Conservation (phyloP, 1,284 basidiomycete species). For the Microbotryum lychnidis-dioicae region DNA sequence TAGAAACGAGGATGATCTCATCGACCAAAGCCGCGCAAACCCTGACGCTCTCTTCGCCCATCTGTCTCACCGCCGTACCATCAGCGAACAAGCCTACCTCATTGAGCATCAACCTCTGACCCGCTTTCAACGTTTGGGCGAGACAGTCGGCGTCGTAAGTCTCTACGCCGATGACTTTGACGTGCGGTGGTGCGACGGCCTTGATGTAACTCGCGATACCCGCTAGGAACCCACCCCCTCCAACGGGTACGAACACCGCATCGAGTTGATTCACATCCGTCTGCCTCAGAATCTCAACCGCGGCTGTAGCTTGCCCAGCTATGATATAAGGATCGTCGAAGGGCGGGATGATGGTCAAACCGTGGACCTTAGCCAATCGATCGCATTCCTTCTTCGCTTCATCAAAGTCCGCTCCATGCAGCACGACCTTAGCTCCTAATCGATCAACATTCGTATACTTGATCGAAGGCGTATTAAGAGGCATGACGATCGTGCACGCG, state of each 20-base stretch:
- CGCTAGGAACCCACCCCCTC: constrained; percentile 84
- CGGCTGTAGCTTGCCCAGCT: constrained; percentile 93
- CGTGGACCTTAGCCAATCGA: constrained; percentile 65
- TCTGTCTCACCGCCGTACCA: constrained; percentile 96
- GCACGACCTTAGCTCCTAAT: constrained; percentile 85
- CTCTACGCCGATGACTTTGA: constrained; percentile 85
- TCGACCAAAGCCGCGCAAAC: constrained; percentile 82
- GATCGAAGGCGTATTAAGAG: constrained; percentile 86
- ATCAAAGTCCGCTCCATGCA: constrained; percentile 90
- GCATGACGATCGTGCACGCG: constrained; percentile 98
- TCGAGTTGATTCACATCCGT: constrained; percentile 66
- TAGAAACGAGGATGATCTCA: constrained; percentile 74
- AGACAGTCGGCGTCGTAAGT: constrained; percentile 93
- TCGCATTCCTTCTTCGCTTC: constrained; percentile 92
- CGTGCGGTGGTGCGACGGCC: constrained; percentile 76
- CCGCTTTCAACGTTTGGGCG: constrained; percentile 64
- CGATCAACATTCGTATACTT: constrained; percentile 91
- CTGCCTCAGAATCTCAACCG: constrained; percentile 88
- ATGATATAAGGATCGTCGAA: constrained; percentile 97
- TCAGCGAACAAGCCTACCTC: constrained; percentile 97
- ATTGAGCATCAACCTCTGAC: constrained; percentile 68
- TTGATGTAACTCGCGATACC: constrained; percentile 91
- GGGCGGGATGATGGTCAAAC: constrained; percentile 86
- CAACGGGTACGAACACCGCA: constrained; percentile 81
- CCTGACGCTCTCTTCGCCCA: constrained; percentile 90